Evolutionary conservation across 805 yeast species (phyloP).

Genomic region (Clavispora phyllophila): DNA sequence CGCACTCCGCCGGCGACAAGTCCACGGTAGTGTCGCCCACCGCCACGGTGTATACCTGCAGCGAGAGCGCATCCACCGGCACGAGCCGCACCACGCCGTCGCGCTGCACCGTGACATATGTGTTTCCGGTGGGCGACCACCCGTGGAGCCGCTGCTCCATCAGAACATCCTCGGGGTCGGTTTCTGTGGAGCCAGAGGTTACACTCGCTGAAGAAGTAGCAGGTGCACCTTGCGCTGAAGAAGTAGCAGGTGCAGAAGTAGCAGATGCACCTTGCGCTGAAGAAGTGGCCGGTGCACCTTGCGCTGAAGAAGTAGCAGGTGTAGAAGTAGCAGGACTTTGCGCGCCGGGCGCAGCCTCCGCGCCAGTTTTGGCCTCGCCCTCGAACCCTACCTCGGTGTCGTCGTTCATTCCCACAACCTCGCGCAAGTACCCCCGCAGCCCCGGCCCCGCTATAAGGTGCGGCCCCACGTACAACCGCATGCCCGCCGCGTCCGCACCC

Average conservation of each 20-base stretch:
- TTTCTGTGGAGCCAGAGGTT: too few relatives aligned
- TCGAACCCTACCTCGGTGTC: not conserved
- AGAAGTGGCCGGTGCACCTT: too few relatives aligned
- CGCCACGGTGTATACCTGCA: constrained; percentile 6
- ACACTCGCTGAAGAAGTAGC: too few relatives aligned
- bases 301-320: too few relatives aligned
- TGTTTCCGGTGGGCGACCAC: not conserved
- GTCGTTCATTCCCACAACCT: not conserved
- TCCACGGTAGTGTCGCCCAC: constrained; percentile 5
- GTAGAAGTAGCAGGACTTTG: too few relatives aligned
- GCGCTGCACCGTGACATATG: not conserved
- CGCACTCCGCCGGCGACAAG: constrained; percentile 11
- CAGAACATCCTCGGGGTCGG: too few relatives aligned
- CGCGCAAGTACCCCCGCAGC: not conserved
- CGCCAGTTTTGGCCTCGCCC: not conserved
- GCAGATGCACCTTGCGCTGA: too few relatives aligned
- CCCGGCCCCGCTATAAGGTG: not conserved
- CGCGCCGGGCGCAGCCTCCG: too few relatives aligned
- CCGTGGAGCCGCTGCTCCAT: not conserved
- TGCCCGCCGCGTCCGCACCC: not conserved
- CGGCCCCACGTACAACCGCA: not conserved
- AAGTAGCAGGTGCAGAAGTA: too few relatives aligned
- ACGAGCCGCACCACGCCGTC: not conserved
- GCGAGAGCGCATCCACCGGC: not conserved
- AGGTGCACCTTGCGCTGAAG: too few relatives aligned